Percentiles rank a stretch among this genome's conserved stretches.
Evolutionary conservation across 495 filamentous ascomycete genomes (phyloP).

Genomic region (Lasiosphaeria hispida): DNA sequence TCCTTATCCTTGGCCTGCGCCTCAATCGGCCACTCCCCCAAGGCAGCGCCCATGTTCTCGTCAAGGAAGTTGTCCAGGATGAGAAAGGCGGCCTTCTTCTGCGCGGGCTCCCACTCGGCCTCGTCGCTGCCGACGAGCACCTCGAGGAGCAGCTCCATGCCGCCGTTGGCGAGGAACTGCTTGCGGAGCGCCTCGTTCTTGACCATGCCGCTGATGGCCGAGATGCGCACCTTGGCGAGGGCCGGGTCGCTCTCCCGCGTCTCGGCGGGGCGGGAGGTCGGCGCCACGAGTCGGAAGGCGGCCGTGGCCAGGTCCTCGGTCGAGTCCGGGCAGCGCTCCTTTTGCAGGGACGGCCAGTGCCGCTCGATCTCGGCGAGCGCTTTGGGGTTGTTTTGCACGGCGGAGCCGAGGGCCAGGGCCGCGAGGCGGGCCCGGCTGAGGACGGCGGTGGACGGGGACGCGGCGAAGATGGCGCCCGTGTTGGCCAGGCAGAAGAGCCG

Average conservation of each 20-base stretch:
- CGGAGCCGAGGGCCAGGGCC: constrained; percentile 50
- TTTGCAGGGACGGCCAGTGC: constrained; percentile 38
- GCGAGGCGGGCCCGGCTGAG: constrained; percentile 43
- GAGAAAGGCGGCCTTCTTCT: constrained; percentile 48
- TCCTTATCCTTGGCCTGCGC: constrained; percentile 23
- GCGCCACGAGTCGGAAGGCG: constrained; percentile 27
- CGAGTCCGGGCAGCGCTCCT: constrained; percentile 25
- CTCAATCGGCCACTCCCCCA: constrained; percentile 47
- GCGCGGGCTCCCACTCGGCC: constrained; percentile 38
- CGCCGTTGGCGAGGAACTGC: constrained; percentile 48
- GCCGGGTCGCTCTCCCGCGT: constrained; percentile 24
- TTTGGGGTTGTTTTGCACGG: constrained; percentile 63
- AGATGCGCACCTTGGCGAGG: constrained; percentile 37
- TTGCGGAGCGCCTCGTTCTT: constrained; percentile 43
- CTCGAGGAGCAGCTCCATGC: constrained; percentile 46
- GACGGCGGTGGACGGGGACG: constrained; percentile 5
- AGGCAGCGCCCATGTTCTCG: constrained; percentile 52
- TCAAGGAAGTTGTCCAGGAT: constrained; percentile 61
- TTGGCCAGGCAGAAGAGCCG: constrained; percentile 44
- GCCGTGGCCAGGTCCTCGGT: constrained; percentile 13
- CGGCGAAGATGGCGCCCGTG: constrained; percentile 14
- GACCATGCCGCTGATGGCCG: constrained; percentile 42
- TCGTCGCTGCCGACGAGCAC: constrained; percentile 33
- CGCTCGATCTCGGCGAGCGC: constrained; percentile 49
- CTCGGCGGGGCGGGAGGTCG: constrained; percentile 30